These are phyloP conservation scores for Starmerella davenportii DNA, from an alignment of 805 yeast species.

Conservation along the genomic window DNA sequence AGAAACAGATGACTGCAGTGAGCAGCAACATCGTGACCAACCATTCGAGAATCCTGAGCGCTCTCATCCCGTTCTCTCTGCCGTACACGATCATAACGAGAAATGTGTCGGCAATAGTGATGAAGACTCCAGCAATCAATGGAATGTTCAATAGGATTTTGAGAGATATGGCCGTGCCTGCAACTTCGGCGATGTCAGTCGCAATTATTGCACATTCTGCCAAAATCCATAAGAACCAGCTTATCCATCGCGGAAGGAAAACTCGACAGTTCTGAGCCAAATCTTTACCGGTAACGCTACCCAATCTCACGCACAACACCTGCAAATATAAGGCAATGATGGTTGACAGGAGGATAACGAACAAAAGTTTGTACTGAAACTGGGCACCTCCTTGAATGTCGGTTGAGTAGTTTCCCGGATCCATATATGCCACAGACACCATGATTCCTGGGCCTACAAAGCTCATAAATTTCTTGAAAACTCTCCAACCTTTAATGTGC, in stretches of 20 bases:
- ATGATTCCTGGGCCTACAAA: constrained; percentile 91
- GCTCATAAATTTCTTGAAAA: constrained; percentile 32
- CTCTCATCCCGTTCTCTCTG: constrained; percentile 64
- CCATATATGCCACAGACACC: constrained; percentile 93
- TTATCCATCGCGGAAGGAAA: constrained; percentile 43
- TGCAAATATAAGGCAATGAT: constrained; percentile 77
- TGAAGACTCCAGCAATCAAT: constrained; percentile 58
- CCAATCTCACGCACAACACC: constrained; percentile 66
- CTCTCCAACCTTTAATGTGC: background rate
- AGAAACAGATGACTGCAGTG: constrained; percentile 73
- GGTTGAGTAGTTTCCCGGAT: constrained; percentile 92
- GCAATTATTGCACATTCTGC: constrained; percentile 89
- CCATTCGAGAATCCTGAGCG: constrained; percentile 64
- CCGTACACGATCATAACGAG: constrained; percentile 74
- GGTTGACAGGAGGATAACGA: constrained; percentile 63
- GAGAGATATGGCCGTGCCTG: constrained; percentile 90
- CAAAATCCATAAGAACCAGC: constrained; percentile 39
- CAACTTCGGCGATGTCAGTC: constrained; percentile 91
- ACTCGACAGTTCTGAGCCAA: constrained; percentile 72
- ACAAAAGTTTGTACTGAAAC: constrained; percentile 59
- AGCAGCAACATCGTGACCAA: constrained; percentile 62
- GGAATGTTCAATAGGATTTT: constrained; percentile 72
- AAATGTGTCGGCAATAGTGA: constrained; percentile 74
- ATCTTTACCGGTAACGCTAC: constrained; percentile 87
- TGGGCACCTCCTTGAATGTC: constrained; percentile 90